These are phyloP conservation scores for Prototheca cutis DNA, from an alignment of 163 green algal species.

Conservation along the genomic window DNA sequence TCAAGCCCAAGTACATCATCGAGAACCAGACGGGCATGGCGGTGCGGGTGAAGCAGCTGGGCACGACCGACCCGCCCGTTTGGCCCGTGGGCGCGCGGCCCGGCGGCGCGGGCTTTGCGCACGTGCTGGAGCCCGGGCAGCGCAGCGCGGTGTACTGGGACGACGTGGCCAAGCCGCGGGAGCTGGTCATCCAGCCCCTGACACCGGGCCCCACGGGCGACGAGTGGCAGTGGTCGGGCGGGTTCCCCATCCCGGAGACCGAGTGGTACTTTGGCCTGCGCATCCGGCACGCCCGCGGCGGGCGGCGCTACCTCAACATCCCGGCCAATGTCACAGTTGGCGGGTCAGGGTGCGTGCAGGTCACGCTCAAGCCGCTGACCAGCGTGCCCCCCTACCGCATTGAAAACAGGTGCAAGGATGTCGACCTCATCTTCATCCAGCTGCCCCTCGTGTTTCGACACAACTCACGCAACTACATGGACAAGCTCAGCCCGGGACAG, in stretches of 20 bases:
- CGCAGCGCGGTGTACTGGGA: constrained; percentile 62
- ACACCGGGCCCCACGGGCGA: constrained; percentile 2
- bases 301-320: constrained; percentile 60
- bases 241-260: constrained; percentile 58
- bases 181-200: constrained; percentile 47
- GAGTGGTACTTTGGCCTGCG: constrained; percentile 75
- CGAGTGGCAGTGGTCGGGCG: constrained; percentile 52
- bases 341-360: constrained; percentile 40
- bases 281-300: constrained; percentile 30
- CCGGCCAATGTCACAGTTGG: constrained; percentile 79
- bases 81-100: constrained; percentile 2
- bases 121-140: constrained; percentile 23
- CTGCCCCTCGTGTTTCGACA: constrained; percentile 8
- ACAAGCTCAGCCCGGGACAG: constrained; percentile 33
- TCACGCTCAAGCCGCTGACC: constrained; percentile 69
- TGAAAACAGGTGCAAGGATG: constrained; percentile 66
- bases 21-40: constrained; percentile 72
- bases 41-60: constrained; percentile 74
- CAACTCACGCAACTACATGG: constrained; percentile 19
- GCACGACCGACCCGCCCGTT: constrained; percentile 46
- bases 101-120: constrained; percentile 35
- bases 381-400: constrained; percentile 67
- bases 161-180: constrained; percentile 37
- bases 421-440: constrained; percentile 57
- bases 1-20: constrained; percentile 81